Evolutionary conservation across 176 grass and related monocot species (phyloP).

Genomic region (Bothriochloa decipiens): DNA sequence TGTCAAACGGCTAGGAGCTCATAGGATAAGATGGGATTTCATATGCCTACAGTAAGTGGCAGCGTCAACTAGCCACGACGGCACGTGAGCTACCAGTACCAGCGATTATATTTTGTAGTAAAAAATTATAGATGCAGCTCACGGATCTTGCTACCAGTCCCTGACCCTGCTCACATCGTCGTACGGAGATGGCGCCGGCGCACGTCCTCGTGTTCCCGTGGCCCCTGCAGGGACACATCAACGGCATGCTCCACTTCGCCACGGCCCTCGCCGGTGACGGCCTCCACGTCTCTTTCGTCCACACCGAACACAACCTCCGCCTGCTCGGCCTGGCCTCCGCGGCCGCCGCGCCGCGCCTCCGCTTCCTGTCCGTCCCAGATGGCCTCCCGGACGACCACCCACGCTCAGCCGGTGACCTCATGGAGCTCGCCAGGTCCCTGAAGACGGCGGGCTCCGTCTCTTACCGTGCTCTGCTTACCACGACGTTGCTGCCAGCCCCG

Average conservation of each 20-base stretch:
- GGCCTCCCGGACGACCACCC: conserved; percentile 50
- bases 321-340: conserved; percentile 2
- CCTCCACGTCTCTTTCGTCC: conserved; percentile 56
- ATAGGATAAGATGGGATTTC: no score
- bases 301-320: conserved; percentile 47
- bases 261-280: conserved; percentile 38
- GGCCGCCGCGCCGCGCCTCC: conserved; percentile 36
- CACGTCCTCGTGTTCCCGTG: conserved; percentile 59
- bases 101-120: no score
- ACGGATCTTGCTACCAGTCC: no score
- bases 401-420: conserved; percentile 18
- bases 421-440: conserved; percentile 33
- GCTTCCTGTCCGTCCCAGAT: conserved; percentile 54
- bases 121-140: no score
- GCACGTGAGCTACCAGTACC: no score
- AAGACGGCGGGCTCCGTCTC: neutral
- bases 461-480: conserved; percentile 39
- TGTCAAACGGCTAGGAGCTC: no score
- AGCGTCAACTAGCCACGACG: no score
- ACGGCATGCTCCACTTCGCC: conserved; percentile 53
- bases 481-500: neutral
- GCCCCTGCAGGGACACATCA: conserved; percentile 59
- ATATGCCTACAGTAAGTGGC: no score
- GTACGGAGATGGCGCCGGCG: neutral
- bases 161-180: no score